Percentiles rank a stretch among this genome's conserved stretches.
Evolutionary conservation across 305 asterid species (phyloP).

Genomic region (Andrographis paniculata): DNA sequence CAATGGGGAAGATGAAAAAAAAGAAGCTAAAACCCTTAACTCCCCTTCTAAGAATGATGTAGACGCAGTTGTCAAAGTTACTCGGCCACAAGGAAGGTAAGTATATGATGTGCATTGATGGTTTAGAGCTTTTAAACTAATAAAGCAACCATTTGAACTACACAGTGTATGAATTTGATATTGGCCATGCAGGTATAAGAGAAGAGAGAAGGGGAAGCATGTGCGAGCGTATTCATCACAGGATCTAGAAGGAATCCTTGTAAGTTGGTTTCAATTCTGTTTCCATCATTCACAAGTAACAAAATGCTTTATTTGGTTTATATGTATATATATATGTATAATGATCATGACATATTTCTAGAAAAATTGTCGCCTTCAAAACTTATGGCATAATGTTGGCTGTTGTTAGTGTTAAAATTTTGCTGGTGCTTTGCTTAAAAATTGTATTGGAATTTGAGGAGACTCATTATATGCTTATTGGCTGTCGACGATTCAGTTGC

Average conservation of each 20-base stretch:
- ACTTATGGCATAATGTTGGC: slow-evolving; percentile 1
- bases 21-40: slow-evolving; percentile 19
- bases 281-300: neutral
- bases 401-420: slow-evolving; percentile 5
- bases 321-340: too few species aligned
- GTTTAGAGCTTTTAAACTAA: neutral
- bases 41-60: slow-evolving; percentile 21
- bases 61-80: slow-evolving; percentile 39
- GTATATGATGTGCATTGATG: slow-evolving; percentile 7
- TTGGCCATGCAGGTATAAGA: slow-evolving; percentile 54
- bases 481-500: neutral
- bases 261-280: slow-evolving; percentile 28
- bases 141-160: neutral
- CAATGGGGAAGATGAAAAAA: slow-evolving; percentile 27
- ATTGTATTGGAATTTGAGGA: neutral
- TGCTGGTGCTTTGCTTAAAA: neutral
- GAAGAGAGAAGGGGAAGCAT: slow-evolving; percentile 82
- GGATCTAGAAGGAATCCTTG: slow-evolving; percentile 97
- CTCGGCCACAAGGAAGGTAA: slow-evolving; percentile 94
- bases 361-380: neutral
- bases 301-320: too few species aligned
- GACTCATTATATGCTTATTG: neutral
- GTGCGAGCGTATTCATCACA: slow-evolving; percentile 64
- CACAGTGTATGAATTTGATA: slow-evolving; percentile 3
- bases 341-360: neutral